A percentile compares a stretch with the other conserved stretches of the same genome.
Conservation (phyloP, 805 yeast species). For the Candida odintsovae region DNA sequence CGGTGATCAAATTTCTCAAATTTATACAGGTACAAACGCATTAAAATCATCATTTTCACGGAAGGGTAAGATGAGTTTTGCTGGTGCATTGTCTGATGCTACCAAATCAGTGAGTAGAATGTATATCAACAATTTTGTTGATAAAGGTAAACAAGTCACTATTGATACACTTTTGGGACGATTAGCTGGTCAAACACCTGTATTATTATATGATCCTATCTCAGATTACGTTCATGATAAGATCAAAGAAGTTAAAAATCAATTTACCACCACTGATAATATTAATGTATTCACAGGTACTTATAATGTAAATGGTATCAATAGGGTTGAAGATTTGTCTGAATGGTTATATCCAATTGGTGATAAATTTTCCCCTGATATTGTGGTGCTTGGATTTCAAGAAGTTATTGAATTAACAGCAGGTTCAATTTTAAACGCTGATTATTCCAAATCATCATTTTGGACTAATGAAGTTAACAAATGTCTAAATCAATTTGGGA, state of each 20-base stretch:
- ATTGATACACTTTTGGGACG: constrained; percentile 85
- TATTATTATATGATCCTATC: constrained; percentile 79
- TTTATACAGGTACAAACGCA: constrained; percentile 97
- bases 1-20: constrained; percentile 93
- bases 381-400: constrained; percentile 87
- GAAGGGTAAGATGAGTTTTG: constrained; percentile 92
- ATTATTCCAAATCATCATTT: constrained; percentile 63
- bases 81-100: constrained; percentile 96
- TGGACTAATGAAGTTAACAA: constrained; percentile 71
- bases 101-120: constrained; percentile 92
- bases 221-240: constrained; percentile 75
- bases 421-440: constrained; percentile 82
- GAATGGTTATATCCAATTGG: constrained; percentile 81
- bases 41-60: constrained; percentile 91
- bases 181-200: constrained; percentile 63
- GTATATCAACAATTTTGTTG: constrained; percentile 94
- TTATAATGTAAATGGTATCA: constrained; percentile 77
- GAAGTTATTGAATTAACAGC: constrained; percentile 93
- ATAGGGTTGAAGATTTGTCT: constrained; percentile 49
- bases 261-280: constrained; percentile 53
- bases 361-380: constrained; percentile 55
- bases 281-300: constrained; percentile 77
- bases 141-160: constrained; percentile 82
- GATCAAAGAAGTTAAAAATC: constrained; percentile 34
- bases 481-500: constrained; percentile 53